Base-by-base conservation (phyloP, 768 basidiomycete species). In the Psilocybe subaeruginosa region DNA sequence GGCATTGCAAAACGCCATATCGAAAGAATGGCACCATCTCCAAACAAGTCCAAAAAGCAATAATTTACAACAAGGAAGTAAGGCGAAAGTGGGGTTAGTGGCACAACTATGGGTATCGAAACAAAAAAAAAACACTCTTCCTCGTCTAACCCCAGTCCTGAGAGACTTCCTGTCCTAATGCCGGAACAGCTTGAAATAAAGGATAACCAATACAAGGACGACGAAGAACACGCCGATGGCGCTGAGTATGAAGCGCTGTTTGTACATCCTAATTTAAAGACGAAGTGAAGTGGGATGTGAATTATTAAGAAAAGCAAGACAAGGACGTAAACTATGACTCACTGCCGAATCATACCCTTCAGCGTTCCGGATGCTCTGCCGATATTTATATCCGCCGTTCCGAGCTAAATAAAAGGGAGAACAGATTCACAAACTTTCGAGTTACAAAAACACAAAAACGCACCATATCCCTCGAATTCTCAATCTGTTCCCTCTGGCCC, bases 281-380 rank as follows among this genome's bases (percentile, higher is more conserved):
- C 5, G 29, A n/a, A n/a, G 14, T 14, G 11, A 8, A 51, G 29
- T 23, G 17, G 9, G 11, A 27, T 11, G 9, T 12, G 0, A 11
- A 27, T 49, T 27, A 23, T 23, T 9, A 48, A 17, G 47, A 48
- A 19, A 46, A 27, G n/a, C 1, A 37, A 58, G 57, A 51, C 6
- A 37, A 64, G 3, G 27, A 8, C 19, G 39, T 11, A 47, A 47
- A 47, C 16, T 48, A 23, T 35, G 27, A 82, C 89, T 70, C 66
- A 96, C 96, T 92, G 88, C 71, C 86, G 79, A 48, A 97, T 89
- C 95, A 97, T 97, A 73, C 90, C 91, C 80, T 88, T 94, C 43
- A 98, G 79, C 19, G 94, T 97, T 3, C 91, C 92, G 3, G 87
- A 86, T n/a, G 96, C 92, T 41, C 90, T 80, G 73, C 92, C 92